Conservation (phyloP, 768 basidiomycete species). For the Clavulina sp. region DNA sequence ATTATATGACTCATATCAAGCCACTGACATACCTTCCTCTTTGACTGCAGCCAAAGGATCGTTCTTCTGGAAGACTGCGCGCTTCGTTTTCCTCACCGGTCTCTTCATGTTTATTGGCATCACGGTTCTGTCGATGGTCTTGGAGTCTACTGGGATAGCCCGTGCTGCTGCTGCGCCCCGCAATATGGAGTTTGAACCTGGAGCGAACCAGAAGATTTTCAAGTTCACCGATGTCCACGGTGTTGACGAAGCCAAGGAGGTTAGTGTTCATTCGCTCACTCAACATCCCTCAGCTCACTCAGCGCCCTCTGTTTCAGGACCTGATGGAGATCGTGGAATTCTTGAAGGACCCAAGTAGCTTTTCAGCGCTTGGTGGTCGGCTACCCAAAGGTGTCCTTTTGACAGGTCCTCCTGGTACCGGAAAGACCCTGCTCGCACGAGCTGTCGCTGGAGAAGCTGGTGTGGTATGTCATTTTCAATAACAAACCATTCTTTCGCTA, state of each 20-base stretch:
- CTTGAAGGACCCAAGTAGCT: constrained; percentile 80
- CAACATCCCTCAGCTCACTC: not conserved
- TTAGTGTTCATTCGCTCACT: constrained; percentile 18
- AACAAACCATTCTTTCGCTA: not conserved
- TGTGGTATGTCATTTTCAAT: constrained; percentile 28
- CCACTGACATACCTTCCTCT: constrained; percentile 4
- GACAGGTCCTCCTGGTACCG: constrained; percentile 86
- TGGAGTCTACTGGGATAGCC: constrained; percentile 87
- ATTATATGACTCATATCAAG: not conserved
- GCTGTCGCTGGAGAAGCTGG: constrained; percentile 97
- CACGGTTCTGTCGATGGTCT: constrained; percentile 69
- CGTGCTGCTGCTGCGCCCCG: constrained; percentile 54
- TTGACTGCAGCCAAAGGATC: constrained; percentile 42
- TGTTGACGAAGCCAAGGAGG: constrained; percentile 91
- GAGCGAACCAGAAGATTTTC: constrained; percentile 54
- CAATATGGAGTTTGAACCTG: constrained; percentile 67
- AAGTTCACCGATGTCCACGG: constrained; percentile 95
- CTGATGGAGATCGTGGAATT: constrained; percentile 90
- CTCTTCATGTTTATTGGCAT: constrained; percentile 32
- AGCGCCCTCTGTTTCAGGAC: constrained; percentile 34
- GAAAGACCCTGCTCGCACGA: constrained; percentile 95
- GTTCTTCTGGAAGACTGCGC: constrained; percentile 42
- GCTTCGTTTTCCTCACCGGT: constrained; percentile 36
- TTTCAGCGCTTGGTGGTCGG: constrained; percentile 82
- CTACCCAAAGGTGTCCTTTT: constrained; percentile 85